Evolutionary conservation across 2,329 filamentous ascomycete genomes (phyloP).

Genomic region (Davidsoniella virescens): DNA sequence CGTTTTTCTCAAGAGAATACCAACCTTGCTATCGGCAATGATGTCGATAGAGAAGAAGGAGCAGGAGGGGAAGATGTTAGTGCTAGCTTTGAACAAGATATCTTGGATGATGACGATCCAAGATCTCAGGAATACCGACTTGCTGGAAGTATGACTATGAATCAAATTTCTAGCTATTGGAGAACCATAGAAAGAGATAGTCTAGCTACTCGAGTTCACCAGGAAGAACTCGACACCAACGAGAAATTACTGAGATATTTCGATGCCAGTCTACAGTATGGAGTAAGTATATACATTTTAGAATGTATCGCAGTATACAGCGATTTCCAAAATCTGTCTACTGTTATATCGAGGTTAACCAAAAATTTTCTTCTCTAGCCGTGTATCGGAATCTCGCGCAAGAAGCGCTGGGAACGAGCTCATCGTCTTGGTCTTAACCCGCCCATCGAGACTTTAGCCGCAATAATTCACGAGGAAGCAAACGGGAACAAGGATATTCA

Average conservation of each 20-base stretch:
- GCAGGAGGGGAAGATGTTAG: not conserved
- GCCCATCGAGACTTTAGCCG: slow-evolving; percentile 76
- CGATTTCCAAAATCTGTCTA: not conserved
- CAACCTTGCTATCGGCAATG: no score
- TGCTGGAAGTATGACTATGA: no score
- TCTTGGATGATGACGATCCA: no score
- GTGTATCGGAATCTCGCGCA: slow-evolving; percentile 66
- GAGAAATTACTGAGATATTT: slow-evolving; percentile 88
- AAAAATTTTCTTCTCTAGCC: slow-evolving; percentile 37
- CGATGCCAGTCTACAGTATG: slow-evolving; percentile 81
- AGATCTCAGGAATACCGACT: no score
- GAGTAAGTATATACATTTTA: slow-evolving; percentile 43
- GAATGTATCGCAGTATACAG: no score
- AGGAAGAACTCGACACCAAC: slow-evolving; percentile 50
- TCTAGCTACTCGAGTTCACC: slow-evolving; percentile 54
- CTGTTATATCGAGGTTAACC: not conserved
- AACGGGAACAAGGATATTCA: slow-evolving; percentile 38
- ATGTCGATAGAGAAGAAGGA: not conserved
- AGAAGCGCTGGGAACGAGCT: slow-evolving; percentile 78
- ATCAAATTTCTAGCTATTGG: slow-evolving; percentile 12
- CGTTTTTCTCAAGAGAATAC: no score
- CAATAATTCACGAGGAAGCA: slow-evolving; percentile 57
- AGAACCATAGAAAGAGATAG: not conserved
- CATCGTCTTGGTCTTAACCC: slow-evolving; percentile 69
- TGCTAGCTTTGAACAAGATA: not conserved